phyloP scores from a whole-genome alignment of 1,139 yeast species.

The Diutina pseudorugosa region DNA sequence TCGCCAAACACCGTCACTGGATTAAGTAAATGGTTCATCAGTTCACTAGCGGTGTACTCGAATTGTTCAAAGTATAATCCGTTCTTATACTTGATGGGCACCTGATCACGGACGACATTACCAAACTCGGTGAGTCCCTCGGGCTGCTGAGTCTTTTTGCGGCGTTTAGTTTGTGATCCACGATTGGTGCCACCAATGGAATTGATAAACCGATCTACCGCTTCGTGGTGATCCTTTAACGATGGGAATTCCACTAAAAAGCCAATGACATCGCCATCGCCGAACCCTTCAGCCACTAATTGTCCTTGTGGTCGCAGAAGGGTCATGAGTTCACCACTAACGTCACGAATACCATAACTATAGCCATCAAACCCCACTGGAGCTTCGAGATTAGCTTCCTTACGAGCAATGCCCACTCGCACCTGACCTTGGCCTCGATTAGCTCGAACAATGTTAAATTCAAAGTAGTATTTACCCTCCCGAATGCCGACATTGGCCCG shows the following conservation, averaged over 20 bases:
- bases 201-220: background rate
- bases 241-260: constrained; percentile 62
- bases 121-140: constrained; percentile 14
- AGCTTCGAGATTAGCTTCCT: constrained; percentile 85
- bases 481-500: constrained; percentile 65
- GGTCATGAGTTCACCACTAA: constrained; percentile 68
- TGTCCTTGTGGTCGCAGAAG: constrained; percentile 53
- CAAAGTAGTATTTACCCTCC: constrained; percentile 78
- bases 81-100: constrained; percentile 75
- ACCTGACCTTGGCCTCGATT: constrained; percentile 45
- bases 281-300: constrained; percentile 38
- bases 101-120: constrained; percentile 62
- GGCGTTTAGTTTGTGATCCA: constrained; percentile 9
- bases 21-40: constrained; percentile 63
- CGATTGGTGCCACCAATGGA: constrained; percentile 5
- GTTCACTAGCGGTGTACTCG: constrained; percentile 69
- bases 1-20: constrained; percentile 67
- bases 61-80: constrained; percentile 75
- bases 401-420: constrained; percentile 67
- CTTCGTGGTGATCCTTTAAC: constrained; percentile 25
- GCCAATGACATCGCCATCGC: constrained; percentile 76
- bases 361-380: constrained; percentile 95
- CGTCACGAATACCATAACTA: constrained; percentile 83
- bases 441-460: constrained; percentile 43
- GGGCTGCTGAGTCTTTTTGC: constrained; percentile 10